A percentile compares a stretch with the other conserved stretches of the same genome.
phyloP scores from a whole-genome alignment of 148 eudicot genomes.

The Cornus suecica region DNA sequence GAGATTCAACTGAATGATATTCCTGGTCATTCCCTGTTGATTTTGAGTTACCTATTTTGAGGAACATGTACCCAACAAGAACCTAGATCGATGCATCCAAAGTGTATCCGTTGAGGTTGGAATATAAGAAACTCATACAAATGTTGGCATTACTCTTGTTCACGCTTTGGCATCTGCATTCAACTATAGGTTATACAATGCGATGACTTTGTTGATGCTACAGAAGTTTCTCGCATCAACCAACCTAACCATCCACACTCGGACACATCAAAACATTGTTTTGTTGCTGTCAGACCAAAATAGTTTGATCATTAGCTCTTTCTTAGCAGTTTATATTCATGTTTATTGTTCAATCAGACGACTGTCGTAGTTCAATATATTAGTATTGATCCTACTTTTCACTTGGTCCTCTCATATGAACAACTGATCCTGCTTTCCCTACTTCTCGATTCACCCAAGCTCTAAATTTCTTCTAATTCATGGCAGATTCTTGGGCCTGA shows the following conservation, averaged over 20 bases:
- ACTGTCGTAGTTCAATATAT: not conserved
- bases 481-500: constrained; percentile 91
- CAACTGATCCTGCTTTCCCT: not conserved
- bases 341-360: not conserved
- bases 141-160: not conserved
- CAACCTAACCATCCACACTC: not conserved
- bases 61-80: not conserved
- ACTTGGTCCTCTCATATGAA: not conserved
- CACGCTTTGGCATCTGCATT: not conserved
- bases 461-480: constrained; percentile 2
- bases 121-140: too few species aligned
- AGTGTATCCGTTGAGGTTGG: not conserved
- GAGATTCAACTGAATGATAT: not conserved
- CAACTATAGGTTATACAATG: not conserved
- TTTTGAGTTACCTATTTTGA: too few species aligned
- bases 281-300: too few species aligned
- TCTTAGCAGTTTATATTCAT: not conserved
- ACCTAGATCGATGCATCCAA: not conserved
- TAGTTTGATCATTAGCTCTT: too few species aligned
- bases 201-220: not conserved
- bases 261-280: too few species aligned
- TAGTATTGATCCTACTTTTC: not conserved
- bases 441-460: not conserved
- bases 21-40: not conserved
- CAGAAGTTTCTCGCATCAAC: not conserved